A percentile compares a stretch with the other conserved stretches of the same genome.
Conservation (phyloP, 2,329 filamentous ascomycete genomes). For the Aspergillus persii region DNA sequence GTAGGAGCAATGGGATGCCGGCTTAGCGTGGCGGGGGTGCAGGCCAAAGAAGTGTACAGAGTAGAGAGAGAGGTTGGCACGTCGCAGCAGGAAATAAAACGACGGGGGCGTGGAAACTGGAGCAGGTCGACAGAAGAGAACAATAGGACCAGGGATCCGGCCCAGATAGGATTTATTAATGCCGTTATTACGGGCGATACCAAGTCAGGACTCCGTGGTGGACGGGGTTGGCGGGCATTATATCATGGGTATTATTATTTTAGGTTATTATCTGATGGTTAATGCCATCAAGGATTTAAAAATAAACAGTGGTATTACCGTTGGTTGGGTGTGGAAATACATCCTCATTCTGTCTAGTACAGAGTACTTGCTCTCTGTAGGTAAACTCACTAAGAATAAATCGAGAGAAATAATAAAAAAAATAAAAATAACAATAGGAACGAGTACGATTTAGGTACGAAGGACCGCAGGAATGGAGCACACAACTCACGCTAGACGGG, state of each 20-base stretch:
- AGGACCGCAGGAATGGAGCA: not conserved
- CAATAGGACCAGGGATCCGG: not conserved
- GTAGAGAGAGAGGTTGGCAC: not conserved
- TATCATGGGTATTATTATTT: not conserved
- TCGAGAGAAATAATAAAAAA: not conserved
- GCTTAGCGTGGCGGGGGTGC: slow-evolving; percentile 21
- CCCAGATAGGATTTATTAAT: not conserved
- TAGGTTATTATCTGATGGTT: not conserved
- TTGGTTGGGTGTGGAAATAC: not conserved
- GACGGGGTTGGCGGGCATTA: not conserved
- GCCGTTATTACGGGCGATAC: not conserved
- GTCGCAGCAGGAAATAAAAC: not conserved
- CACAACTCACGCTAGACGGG: not conserved
- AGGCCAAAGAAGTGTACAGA: slow-evolving; percentile 1
- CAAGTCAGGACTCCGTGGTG: not conserved
- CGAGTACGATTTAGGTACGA: not conserved
- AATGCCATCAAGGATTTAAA: not conserved
- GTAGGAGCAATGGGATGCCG: slow-evolving; percentile 13
- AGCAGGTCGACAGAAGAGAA: not conserved
- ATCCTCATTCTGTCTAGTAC: not conserved
- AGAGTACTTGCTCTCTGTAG: no score
- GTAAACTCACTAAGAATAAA: no score
- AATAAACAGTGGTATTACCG: not conserved
- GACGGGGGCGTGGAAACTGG: not conserved
- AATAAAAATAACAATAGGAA: not conserved